Conservation (phyloP, 2,329 filamentous ascomycete species). For the Trichothecium sympodiale region DNA sequence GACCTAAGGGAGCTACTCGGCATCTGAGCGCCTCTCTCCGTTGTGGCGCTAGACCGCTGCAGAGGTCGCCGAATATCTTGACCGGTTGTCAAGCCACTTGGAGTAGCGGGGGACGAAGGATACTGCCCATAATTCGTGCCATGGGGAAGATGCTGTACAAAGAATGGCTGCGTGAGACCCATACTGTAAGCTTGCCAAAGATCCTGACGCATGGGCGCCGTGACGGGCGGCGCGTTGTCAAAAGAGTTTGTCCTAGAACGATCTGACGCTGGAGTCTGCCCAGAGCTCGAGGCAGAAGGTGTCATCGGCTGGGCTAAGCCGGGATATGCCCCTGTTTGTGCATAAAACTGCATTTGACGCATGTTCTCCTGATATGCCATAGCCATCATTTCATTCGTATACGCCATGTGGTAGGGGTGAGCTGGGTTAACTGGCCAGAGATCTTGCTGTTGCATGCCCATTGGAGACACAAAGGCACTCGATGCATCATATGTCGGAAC, state of each 20-base stretch:
- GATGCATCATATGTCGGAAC: slow-evolving; percentile 36
- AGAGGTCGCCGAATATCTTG: slow-evolving; percentile 47
- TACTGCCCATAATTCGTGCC: slow-evolving; percentile 36
- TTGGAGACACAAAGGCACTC: slow-evolving; percentile 31
- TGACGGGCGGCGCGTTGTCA: slow-evolving; percentile 50
- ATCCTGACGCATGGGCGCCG: slow-evolving; percentile 46
- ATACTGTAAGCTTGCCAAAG: slow-evolving; percentile 39
- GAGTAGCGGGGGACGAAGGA: slow-evolving; percentile 43
- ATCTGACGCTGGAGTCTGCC: slow-evolving; percentile 26
- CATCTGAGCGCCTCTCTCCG: slow-evolving; percentile 33
- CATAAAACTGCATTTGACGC: slow-evolving; percentile 22
- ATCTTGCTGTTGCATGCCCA: slow-evolving; percentile 32
- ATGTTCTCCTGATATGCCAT: slow-evolving; percentile 29
- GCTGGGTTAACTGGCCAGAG: slow-evolving; percentile 35
- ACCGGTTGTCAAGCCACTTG: slow-evolving; percentile 18
- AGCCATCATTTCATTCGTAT: slow-evolving; percentile 23
- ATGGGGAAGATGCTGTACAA: slow-evolving; percentile 20
- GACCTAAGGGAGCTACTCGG: slow-evolving; percentile 49
- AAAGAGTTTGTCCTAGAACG: slow-evolving; percentile 52
- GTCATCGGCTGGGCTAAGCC: slow-evolving; percentile 19
- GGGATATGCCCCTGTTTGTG: slow-evolving; percentile 19
- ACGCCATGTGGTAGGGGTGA: slow-evolving; percentile 19
- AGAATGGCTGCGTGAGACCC: slow-evolving; percentile 31
- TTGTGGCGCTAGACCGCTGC: slow-evolving; percentile 40
- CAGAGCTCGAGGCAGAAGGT: slow-evolving; percentile 9